These are phyloP conservation scores for Avena sativa DNA, from an alignment of 176 grass and related monocot species.

Conservation along the genomic window DNA sequence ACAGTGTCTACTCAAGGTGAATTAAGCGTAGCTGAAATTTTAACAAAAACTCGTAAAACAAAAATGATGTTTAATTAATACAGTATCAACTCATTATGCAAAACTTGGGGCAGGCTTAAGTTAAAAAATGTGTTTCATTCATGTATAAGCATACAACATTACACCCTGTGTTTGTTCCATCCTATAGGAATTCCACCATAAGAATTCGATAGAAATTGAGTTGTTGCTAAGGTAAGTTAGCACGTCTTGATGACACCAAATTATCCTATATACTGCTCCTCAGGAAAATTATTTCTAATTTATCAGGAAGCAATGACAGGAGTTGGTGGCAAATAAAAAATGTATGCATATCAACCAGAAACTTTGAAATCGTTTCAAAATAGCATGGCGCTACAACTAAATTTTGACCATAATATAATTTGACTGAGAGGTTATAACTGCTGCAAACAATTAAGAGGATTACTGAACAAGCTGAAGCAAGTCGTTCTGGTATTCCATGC, in stretches of 20 bases:
- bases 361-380: constrained; percentile 22
- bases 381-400: neutral
- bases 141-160: neutral
- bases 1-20: neutral
- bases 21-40: neutral
- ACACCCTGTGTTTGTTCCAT: neutral
- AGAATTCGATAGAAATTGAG: neutral
- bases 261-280: neutral
- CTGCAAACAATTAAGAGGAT: constrained; percentile 8
- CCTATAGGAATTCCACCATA: neutral
- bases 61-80: neutral
- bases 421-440: neutral
- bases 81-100: neutral
- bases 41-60: neutral
- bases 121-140: neutral
- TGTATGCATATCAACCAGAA: constrained; percentile 23
- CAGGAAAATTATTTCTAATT: neutral
- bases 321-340: neutral
- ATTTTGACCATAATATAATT: constrained; percentile 13
- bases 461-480: neutral
- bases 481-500: neutral
- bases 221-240: neutral
- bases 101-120: neutral
- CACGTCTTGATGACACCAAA: neutral
- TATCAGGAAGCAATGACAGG: neutral